phyloP scores from a whole-genome alignment of 257 asterid species.

The Scutellaria baicalensis region DNA sequence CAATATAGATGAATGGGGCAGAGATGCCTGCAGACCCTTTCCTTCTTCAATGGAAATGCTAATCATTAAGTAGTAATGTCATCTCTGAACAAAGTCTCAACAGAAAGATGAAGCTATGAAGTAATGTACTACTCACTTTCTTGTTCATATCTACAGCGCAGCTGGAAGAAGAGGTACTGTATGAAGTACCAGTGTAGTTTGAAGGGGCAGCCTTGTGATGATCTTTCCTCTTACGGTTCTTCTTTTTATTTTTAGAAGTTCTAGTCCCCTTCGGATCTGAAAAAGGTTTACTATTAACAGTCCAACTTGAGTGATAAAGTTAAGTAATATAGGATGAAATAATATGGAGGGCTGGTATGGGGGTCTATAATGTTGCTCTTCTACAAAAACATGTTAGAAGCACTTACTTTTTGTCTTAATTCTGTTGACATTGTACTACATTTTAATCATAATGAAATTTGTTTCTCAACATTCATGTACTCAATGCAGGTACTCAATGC shows the following conservation, averaged over 20 bases:
- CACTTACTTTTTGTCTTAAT: background rate
- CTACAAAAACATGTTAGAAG: background rate
- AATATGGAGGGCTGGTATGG: background rate
- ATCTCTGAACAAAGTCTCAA: background rate
- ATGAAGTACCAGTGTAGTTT: conserved; percentile 37
- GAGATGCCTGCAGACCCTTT: background rate
- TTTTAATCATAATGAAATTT: background rate
- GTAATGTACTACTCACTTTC: conserved; percentile 40
- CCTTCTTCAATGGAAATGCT: background rate
- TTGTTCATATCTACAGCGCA: conserved; percentile 34
- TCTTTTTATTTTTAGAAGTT: conserved; percentile 70
- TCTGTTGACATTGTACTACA: background rate
- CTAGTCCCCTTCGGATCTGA: conserved; percentile 57
- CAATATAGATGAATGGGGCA: conserved; percentile 4
- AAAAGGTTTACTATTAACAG: conserved; percentile 20
- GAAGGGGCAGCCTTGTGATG: conserved; percentile 47
- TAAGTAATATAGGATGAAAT: background rate
- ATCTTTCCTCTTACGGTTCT: conserved; percentile 83
- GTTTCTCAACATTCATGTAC: background rate
- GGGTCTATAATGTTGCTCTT: background rate
- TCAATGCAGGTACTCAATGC: background rate
- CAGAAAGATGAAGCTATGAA: conserved; percentile 7
- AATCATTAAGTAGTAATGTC: background rate
- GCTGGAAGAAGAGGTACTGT: conserved; percentile 36
- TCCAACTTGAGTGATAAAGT: background rate